phyloP scores from a whole-genome alignment of 2,329 filamentous ascomycete species.

The Grosmannia huntii region DNA sequence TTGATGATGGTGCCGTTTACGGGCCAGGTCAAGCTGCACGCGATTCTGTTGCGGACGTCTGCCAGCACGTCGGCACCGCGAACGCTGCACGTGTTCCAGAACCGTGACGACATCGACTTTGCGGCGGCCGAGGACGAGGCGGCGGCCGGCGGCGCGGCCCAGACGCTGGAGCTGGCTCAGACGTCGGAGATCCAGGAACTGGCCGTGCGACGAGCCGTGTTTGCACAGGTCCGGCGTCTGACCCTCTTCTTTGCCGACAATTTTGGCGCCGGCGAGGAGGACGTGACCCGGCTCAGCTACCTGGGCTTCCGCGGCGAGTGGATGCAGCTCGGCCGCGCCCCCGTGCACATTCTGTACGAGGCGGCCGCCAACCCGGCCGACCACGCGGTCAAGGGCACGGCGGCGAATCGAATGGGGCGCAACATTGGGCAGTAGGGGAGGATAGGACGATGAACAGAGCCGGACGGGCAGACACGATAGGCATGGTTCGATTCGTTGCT shows the following conservation, averaged over 20 bases:
- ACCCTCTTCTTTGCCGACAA: constrained; percentile 88
- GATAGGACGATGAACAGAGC: too few species aligned
- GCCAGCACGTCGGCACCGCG: constrained; percentile 57
- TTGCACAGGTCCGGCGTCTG: constrained; percentile 72
- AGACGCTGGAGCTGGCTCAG: constrained; percentile 65
- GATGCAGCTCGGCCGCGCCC: constrained; percentile 73
- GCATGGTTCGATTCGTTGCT: too few species aligned
- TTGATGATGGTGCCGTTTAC: constrained; percentile 92
- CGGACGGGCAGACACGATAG: too few species aligned
- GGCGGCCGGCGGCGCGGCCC: constrained; percentile 39
- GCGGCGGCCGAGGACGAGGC: constrained; percentile 52
- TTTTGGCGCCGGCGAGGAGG: constrained; percentile 67
- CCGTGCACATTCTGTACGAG: constrained; percentile 82
- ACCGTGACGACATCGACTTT: constrained; percentile 82
- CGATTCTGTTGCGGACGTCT: constrained; percentile 73
- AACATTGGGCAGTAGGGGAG: constrained; percentile 33
- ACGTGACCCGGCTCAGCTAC: constrained; percentile 68
- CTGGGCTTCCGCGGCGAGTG: constrained; percentile 91
- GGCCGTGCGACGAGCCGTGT: constrained; percentile 74
- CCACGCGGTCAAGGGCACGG: constrained; percentile 55
- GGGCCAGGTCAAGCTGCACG: constrained; percentile 84
- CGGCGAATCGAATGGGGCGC: constrained; percentile 40
- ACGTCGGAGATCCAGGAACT: constrained; percentile 78
- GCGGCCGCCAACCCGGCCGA: constrained; percentile 84
- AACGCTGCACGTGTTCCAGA: constrained; percentile 78